phyloP scores from a whole-genome alignment of 2,329 filamentous ascomycete species.

The Simplicillium aogashimaense region DNA sequence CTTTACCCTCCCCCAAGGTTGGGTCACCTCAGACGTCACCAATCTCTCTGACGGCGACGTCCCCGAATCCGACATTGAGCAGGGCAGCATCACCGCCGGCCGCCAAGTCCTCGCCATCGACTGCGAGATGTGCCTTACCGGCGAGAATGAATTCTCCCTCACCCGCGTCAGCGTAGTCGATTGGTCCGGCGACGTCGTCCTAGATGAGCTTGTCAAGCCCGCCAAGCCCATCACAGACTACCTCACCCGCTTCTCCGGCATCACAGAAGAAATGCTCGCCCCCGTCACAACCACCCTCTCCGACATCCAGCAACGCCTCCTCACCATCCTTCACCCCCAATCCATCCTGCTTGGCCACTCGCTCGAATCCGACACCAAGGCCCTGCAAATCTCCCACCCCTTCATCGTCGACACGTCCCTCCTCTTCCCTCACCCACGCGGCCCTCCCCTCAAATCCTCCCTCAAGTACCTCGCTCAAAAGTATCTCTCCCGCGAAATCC shows the following conservation, averaged over 20 bases:
- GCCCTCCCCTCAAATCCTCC: slow-evolving; percentile 80
- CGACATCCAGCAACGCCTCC: slow-evolving; percentile 73
- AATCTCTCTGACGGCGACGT: slow-evolving; percentile 56
- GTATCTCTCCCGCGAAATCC: slow-evolving; percentile 79
- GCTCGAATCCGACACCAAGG: slow-evolving; percentile 73
- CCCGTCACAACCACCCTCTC: slow-evolving; percentile 71
- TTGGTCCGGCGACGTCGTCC: slow-evolving; percentile 73
- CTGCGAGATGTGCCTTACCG: slow-evolving; percentile 95
- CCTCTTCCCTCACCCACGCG: slow-evolving; percentile 81
- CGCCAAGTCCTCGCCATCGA: slow-evolving; percentile 74
- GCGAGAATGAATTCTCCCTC: slow-evolving; percentile 67
- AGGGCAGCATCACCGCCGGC: slow-evolving; percentile 76
- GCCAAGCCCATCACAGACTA: slow-evolving; percentile 84
- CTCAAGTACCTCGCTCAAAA: slow-evolving; percentile 84
- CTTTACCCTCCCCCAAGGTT: slow-evolving; percentile 54
- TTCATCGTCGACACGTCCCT: slow-evolving; percentile 90
- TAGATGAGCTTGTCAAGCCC: slow-evolving; percentile 91
- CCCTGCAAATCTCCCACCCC: slow-evolving; percentile 78
- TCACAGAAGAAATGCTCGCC: slow-evolving; percentile 76
- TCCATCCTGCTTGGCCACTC: slow-evolving; percentile 75
- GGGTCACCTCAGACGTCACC: slow-evolving; percentile 70
- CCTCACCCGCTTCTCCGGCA: slow-evolving; percentile 83
- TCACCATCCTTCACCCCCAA: slow-evolving; percentile 60
- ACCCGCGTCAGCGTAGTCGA: slow-evolving; percentile 79
- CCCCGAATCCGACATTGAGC: slow-evolving; percentile 61